Evolutionary conservation across 805 yeast species (phyloP).

Genomic region (Schizosaccharomyces japonicus): DNA sequence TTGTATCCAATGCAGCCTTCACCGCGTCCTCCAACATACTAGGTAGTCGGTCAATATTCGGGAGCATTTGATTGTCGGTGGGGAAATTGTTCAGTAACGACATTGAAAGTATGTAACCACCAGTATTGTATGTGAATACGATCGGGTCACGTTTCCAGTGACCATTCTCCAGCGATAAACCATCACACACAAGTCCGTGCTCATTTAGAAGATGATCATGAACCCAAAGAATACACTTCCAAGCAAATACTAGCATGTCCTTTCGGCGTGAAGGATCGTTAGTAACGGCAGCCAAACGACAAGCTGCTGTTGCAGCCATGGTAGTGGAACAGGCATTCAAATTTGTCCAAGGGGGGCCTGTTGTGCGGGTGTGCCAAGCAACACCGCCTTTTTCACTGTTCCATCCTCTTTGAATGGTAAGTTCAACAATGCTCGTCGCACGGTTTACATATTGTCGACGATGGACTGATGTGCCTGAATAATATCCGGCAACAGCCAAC

Average conservation of each 20-base stretch:
- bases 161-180: background rate
- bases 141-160: slow-evolving; percentile 14
- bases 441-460: slow-evolving; percentile 28
- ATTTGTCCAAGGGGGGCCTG: slow-evolving; percentile 19
- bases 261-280: background rate
- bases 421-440: slow-evolving; percentile 29
- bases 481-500: slow-evolving; percentile 23
- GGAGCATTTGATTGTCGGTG: background rate
- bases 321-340: slow-evolving; percentile 40
- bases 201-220: background rate
- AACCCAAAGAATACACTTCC: slow-evolving; percentile 1
- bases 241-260: background rate
- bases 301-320: slow-evolving; percentile 28
- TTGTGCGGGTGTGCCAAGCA: slow-evolving; percentile 38
- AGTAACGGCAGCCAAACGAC: background rate
- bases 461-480: slow-evolving; percentile 38
- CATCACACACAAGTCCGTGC: background rate
- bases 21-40: background rate
- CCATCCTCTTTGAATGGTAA: slow-evolving; percentile 45
- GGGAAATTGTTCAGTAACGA: slow-evolving; percentile 11
- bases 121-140: slow-evolving; percentile 5
- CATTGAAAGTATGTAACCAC: slow-evolving; percentile 32
- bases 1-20: background rate
- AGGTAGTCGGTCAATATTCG: background rate
- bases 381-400: slow-evolving; percentile 35